phyloP scores from a whole-genome alignment of 257 asterid species.

The Phtheirospermum japonicum region DNA sequence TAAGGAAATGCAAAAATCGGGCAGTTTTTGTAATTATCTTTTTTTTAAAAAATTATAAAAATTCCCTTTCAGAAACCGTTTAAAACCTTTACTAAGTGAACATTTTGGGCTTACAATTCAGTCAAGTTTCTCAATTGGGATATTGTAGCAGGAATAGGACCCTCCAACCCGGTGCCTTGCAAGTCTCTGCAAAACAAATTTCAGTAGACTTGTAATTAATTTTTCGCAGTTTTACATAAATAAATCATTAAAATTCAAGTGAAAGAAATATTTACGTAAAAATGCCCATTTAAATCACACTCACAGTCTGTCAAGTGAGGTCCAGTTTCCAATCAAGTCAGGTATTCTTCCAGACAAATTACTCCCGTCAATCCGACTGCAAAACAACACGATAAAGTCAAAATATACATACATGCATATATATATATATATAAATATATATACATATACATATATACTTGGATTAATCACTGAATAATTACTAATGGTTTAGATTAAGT shows the following conservation, averaged over 20 bases:
- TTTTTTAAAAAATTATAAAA: no score
- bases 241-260: constrained; percentile 9
- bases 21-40: neutral
- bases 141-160: neutral
- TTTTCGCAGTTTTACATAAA: neutral
- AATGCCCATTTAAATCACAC: constrained; percentile 24
- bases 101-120: neutral
- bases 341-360: constrained; percentile 67
- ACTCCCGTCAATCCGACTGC: constrained; percentile 90
- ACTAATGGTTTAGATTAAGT: neutral
- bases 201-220: neutral
- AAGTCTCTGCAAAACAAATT: constrained; percentile 18
- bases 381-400: constrained; percentile 28
- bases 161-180: constrained; percentile 10
- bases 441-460: no score
- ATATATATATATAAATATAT: no score
- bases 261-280: neutral
- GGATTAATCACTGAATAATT: neutral
- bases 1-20: neutral
- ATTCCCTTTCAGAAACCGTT: no score
- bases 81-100: neutral
- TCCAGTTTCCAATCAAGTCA: constrained; percentile 77
- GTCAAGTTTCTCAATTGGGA: neutral
- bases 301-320: constrained; percentile 53
- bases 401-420: neutral